Evolutionary conservation across 2,329 filamentous ascomycete genomes (phyloP).

Genomic region (Bisporella sp.): DNA sequence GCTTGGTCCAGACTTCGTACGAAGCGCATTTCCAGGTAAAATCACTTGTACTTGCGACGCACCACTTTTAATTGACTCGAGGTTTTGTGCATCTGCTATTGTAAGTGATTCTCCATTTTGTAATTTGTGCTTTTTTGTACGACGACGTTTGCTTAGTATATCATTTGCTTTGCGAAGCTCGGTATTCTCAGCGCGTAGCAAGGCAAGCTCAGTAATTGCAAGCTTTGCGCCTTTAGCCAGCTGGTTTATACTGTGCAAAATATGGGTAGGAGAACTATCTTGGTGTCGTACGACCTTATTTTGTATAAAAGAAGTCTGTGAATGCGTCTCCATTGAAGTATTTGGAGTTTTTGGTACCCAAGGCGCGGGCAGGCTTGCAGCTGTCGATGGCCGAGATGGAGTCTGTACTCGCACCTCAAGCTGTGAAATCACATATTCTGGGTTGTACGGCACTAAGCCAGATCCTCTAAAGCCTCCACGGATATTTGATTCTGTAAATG

Average conservation of each 20-base stretch:
- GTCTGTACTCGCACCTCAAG: background rate
- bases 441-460: background rate
- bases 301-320: background rate
- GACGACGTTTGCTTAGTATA: background rate
- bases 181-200: background rate
- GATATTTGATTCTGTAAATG: background rate
- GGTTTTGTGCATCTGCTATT: background rate
- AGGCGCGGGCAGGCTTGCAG: background rate
- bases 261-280: background rate
- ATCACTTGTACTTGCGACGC: background rate
- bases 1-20: background rate
- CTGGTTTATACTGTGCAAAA: background rate
- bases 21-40: background rate
- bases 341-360: background rate
- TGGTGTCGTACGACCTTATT: background rate
- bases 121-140: background rate
- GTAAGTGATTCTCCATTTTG: background rate
- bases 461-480: background rate
- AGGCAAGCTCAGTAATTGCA: background rate
- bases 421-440: background rate
- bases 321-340: background rate
- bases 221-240: background rate
- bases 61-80: background rate
- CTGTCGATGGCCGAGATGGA: background rate
- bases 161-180: background rate